Evolutionary conservation across 179 eudicot genomes (phyloP).

Genomic region (Amaranthus tricolor): DNA sequence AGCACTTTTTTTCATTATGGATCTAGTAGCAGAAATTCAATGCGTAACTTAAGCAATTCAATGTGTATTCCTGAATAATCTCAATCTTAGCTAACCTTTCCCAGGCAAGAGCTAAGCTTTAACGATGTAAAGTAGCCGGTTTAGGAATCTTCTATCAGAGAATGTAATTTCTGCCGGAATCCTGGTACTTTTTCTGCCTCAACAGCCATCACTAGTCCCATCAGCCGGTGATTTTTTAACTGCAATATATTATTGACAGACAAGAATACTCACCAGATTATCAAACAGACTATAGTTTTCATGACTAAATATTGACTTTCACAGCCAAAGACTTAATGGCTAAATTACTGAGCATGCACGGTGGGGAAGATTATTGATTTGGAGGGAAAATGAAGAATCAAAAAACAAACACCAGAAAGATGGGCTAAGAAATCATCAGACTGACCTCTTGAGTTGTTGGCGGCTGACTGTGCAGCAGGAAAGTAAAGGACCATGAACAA

Average conservation of each 20-base stretch:
- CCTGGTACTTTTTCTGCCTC: conserved; percentile 54
- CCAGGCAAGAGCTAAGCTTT: too few relatives aligned
- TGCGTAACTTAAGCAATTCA: too few relatives aligned
- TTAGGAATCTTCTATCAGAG: conserved; percentile 58
- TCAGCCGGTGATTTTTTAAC: conserved; percentile 61
- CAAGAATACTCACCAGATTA: conserved; percentile 1
- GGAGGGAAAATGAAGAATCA: not conserved
- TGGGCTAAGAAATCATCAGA: not conserved
- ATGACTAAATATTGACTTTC: not conserved
- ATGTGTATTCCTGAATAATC: too few relatives aligned
- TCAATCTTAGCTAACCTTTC: too few relatives aligned
- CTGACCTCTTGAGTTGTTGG: conserved; percentile 67
- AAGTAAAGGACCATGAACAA: conserved; percentile 74
- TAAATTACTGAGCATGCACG: not conserved
- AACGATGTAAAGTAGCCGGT: too few relatives aligned
- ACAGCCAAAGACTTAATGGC: not conserved
- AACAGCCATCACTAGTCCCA: conserved; percentile 83
- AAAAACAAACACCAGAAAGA: not conserved
- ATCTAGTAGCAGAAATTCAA: too few relatives aligned
- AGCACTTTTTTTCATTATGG: too few relatives aligned
- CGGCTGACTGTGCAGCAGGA: conserved; percentile 53
- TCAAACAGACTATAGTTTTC: not conserved
- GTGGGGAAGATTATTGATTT: not conserved
- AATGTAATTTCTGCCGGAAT: conserved; percentile 58
- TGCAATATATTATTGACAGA: conserved; percentile 34